Evolutionary conservation across 805 yeast genomes (phyloP), one percentile per base, ranked within the genome.

Genomic region (Candida nemodendra): DNA sequence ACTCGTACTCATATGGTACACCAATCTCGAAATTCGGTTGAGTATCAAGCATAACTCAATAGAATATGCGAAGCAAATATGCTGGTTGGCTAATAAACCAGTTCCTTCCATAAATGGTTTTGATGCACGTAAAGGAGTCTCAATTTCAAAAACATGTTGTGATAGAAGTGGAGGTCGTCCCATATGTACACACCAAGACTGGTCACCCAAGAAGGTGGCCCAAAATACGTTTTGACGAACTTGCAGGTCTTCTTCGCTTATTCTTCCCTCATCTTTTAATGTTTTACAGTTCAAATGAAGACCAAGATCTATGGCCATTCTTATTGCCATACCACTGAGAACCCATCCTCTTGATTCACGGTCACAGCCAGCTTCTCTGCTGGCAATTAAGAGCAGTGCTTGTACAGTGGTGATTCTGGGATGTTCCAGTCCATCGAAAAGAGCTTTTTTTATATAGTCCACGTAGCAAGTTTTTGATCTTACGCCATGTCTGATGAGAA

Each of bases 401-500:
- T 33, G 36, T 8, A 33, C 30, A 8, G 36, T 33, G 18, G 36
- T 33, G 22, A 33, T 25, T 8, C 36, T 29, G 3, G 36, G 36
- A 18, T 21, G 21, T 21, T 33, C 36, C 4, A 33, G 30, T 8
- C 24, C 18, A 12, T 33, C 36, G 16, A 25, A 33, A 18, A 33
- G 27, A n/a, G 14, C 16, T 17, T 17, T 17, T 25, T 33, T 33
- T 11, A 33, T 24, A 18, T 33, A 14, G 14, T 24, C 14, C 24
- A 15, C 18, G 13, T 33, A 33, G n/a, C 12, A 33, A 24, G 17
- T 26, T 4, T 15, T 27, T 8, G 36, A 16, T 3, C 16, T n/a
- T 9, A 23, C 25, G 9, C 25, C 25, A 23, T 23, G 9, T 23
- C 12, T 23, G 25, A 9, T 9, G 25, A 23, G 25, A 25, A 11